A percentile compares a stretch with the other conserved stretches of the same genome.
phyloP scores from a whole-genome alignment of 2,329 filamentous ascomycete genomes.

The Ophiostoma montium region DNA sequence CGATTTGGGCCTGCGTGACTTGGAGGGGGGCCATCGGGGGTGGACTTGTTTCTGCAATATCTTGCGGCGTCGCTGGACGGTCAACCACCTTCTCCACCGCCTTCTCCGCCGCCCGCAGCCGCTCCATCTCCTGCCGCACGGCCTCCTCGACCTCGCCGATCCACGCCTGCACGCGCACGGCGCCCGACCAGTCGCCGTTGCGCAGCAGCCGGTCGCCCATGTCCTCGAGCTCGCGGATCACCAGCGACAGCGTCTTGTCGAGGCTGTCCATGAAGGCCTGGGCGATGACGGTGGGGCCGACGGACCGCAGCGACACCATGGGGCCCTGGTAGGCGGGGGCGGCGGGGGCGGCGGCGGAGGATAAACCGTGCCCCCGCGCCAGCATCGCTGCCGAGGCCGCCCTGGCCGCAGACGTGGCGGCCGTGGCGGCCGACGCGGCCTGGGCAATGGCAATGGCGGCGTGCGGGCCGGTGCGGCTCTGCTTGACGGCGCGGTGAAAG shows the following conservation, averaged over 20 bases:
- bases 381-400: conserved; percentile 1
- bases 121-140: conserved; percentile 3
- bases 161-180: conserved; percentile 4
- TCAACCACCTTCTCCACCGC: background rate
- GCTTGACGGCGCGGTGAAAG: conserved; percentile 11
- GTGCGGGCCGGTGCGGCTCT: background rate
- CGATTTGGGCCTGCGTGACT: background rate
- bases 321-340: background rate
- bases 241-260: conserved; percentile 8
- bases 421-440: background rate
- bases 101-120: background rate
- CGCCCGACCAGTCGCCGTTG: conserved; percentile 11
- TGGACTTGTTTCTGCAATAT: background rate
- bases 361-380: too few species aligned
- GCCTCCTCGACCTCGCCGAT: conserved; percentile 4
- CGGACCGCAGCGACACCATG: background rate
- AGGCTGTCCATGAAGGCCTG: conserved; percentile 5
- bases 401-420: background rate
- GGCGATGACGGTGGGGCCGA: background rate
- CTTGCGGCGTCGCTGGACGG: too few species aligned
- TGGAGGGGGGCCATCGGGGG: too few species aligned
- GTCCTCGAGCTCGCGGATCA: conserved; percentile 11
- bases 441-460: too few species aligned
- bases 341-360: too few species aligned
- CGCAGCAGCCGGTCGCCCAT: conserved; percentile 12